Conservation (phyloP, 441 rosid species). For the Theobroma grandiflorum region DNA sequence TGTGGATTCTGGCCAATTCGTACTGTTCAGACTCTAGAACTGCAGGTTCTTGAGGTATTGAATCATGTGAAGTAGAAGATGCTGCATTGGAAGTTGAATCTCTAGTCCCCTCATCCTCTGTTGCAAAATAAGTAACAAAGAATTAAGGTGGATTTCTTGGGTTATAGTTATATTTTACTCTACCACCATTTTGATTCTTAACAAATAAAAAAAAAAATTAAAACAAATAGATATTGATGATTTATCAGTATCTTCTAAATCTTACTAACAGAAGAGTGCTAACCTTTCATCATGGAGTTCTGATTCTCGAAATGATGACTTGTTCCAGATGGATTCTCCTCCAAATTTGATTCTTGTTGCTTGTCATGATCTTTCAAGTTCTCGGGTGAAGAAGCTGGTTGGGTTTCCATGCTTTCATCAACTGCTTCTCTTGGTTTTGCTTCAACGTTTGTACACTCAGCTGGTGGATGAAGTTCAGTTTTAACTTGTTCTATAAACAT, state of each 20-base stretch:
- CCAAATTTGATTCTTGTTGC: conserved; percentile 1
- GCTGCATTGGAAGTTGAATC: conserved; percentile 18
- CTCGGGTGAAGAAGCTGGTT: conserved; percentile 3
- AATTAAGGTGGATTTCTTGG: conserved; percentile 10
- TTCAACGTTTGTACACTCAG: conserved; percentile 30
- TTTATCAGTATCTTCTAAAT: not conserved
- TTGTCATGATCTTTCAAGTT: conserved; percentile 33
- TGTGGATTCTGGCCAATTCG: conserved; percentile 20
- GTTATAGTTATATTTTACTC: not conserved
- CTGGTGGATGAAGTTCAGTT: conserved; percentile 33
- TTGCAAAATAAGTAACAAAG: conserved; percentile 23
- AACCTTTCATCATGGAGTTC: conserved; percentile 39
- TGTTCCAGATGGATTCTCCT: conserved; percentile 22
- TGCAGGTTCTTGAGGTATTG: conserved; percentile 31
- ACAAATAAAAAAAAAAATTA: not conserved
- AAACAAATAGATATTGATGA: not conserved
- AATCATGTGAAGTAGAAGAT: conserved; percentile 27
- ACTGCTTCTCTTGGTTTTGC: conserved; percentile 24
- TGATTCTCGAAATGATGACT: conserved; percentile 29
- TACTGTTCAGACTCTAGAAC: conserved; percentile 27
- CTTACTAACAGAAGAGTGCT: conserved; percentile 7
- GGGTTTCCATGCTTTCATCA: conserved; percentile 16
- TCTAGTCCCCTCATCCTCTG: conserved; percentile 36
- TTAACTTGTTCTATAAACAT: conserved; percentile 37
- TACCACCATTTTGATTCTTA: not conserved